A percentile compares a stretch with the other conserved stretches of the same genome.
Evolutionary conservation across 1,139 yeast genomes (phyloP).

Genomic region (Sugiyamaella japonica): DNA sequence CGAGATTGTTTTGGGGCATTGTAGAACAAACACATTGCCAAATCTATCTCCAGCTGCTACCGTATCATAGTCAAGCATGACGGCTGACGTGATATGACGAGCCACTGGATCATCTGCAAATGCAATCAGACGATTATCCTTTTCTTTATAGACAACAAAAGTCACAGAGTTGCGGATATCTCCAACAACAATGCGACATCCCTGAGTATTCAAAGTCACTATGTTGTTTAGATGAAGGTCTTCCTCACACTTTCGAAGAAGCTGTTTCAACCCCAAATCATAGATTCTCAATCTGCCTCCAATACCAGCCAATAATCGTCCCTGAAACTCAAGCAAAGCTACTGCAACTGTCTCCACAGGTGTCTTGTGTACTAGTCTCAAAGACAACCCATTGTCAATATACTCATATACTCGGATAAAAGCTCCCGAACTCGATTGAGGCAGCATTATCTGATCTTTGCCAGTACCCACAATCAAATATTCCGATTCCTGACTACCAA

Average conservation of each 20-base stretch:
- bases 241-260: conserved; percentile 61
- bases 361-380: conserved; percentile 64
- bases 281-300: conserved; percentile 57
- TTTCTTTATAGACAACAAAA: conserved; percentile 53
- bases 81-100: conserved; percentile 63
- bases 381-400: conserved; percentile 40
- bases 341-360: conserved; percentile 51
- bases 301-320: conserved; percentile 61
- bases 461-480: conserved; percentile 55
- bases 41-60: conserved; percentile 86
- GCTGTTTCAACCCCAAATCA: conserved; percentile 77
- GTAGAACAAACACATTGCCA: conserved; percentile 71
- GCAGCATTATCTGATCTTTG: conserved; percentile 43
- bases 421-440: conserved; percentile 39
- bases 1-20: conserved; percentile 54
- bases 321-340: conserved; percentile 58
- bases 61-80: conserved; percentile 70
- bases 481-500: conserved; percentile 41
- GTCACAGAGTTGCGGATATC: conserved; percentile 68
- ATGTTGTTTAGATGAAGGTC: conserved; percentile 47
- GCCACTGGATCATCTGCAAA: conserved; percentile 70
- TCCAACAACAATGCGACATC: conserved; percentile 63
- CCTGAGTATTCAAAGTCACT: conserved; percentile 53
- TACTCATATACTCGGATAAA: conserved; percentile 50
- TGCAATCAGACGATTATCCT: conserved; percentile 55